Conservation (phyloP, 228 moss, liverwort and hornwort species). For the Sphagnum magellanicum region DNA sequence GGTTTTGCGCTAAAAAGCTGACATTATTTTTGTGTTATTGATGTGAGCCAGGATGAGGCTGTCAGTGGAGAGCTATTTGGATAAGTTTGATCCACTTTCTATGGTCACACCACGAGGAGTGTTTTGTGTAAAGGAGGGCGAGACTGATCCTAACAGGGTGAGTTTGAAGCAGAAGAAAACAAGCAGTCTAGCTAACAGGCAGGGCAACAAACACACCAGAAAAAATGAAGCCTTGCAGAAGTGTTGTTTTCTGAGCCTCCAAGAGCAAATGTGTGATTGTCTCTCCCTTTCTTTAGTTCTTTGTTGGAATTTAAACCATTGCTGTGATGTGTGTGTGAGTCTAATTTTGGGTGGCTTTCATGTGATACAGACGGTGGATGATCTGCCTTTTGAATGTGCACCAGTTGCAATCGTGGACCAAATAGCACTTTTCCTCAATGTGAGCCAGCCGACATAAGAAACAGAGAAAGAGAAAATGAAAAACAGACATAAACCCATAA, state of each 20-base stretch:
- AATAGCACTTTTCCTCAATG: constrained; percentile 56
- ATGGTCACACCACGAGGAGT: constrained; percentile 66
- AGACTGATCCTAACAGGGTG: constrained; percentile 38
- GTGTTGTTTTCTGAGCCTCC: no score
- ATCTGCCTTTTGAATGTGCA: constrained; percentile 51
- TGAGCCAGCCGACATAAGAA: constrained; percentile 16
- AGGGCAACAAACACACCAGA: no score
- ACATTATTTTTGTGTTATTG: no score
- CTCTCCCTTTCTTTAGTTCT: no score
- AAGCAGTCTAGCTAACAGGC: no score
- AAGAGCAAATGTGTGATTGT: no score
- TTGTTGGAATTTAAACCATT: no score
- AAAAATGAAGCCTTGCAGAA: no score
- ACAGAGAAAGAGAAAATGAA: no score
- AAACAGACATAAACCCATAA: no score
- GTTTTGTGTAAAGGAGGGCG: constrained; percentile 37
- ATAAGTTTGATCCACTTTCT: constrained; percentile 55
- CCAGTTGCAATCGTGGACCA: constrained; percentile 47
- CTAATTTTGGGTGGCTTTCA: neutral
- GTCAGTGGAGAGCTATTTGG: constrained; percentile 55
- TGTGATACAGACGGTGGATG: constrained; percentile 39
- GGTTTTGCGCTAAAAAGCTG: no score
- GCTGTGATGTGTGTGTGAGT: neutral
- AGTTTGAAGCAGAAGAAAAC: neutral
- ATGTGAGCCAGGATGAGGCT: constrained; percentile 40